These are phyloP conservation scores for Fabrea salina DNA, from an alignment of 169 alveolate species.

Conservation along the genomic window DNA sequence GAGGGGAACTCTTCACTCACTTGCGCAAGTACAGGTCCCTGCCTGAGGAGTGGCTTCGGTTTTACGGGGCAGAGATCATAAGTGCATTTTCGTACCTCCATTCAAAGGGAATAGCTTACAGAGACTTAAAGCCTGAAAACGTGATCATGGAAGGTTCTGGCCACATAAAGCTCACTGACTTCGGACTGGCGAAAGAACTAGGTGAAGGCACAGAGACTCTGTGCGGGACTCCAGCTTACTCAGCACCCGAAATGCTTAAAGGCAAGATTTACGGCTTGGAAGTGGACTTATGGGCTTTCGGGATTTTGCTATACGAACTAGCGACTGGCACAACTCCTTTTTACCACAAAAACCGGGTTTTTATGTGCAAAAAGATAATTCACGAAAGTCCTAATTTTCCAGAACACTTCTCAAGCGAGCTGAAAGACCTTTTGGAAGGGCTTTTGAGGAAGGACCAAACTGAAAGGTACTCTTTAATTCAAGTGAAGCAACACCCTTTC, in stretches of 20 bases:
- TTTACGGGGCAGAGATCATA: slow-evolving; percentile 50
- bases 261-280: slow-evolving; percentile 54
- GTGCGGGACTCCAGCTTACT: slow-evolving; percentile 80
- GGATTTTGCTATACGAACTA: slow-evolving; percentile 23
- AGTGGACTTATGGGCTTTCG: slow-evolving; percentile 16
- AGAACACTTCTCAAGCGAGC: not conserved
- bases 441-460: not conserved
- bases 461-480: not conserved
- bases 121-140: slow-evolving; percentile 57
- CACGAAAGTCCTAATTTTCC: not conserved
- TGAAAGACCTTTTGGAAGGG: not conserved
- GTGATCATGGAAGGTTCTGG: slow-evolving; percentile 28
- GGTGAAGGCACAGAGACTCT: slow-evolving; percentile 48
- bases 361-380: not conserved
- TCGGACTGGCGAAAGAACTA: slow-evolving; percentile 50
- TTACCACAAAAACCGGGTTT: not conserved
- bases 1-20: slow-evolving; percentile 84
- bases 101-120: slow-evolving; percentile 40
- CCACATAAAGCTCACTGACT: slow-evolving; percentile 49
- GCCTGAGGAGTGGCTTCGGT: slow-evolving; percentile 70
- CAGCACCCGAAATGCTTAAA: slow-evolving; percentile 77
- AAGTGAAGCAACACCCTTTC: not conserved
- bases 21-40: slow-evolving; percentile 52
- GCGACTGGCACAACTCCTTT: slow-evolving; percentile 29
- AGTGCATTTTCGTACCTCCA: slow-evolving; percentile 19